Base-by-base conservation (phyloP, 2,329 filamentous ascomycete species). In the Geosmithia putterillii region DNA sequence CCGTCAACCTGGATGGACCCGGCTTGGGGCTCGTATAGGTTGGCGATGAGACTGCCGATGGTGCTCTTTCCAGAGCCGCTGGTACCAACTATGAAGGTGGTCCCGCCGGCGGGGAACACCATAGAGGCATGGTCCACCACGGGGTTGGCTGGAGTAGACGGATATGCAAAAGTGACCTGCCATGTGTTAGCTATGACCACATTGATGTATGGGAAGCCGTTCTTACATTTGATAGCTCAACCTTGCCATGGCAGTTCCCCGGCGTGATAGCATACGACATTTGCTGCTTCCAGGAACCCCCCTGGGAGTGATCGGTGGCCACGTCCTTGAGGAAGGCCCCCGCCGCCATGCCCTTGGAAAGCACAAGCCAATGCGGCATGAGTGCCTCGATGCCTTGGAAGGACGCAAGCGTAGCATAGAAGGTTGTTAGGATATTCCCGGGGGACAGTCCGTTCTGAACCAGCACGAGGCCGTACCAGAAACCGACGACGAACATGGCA, bases 51-150 rank as follows among this genome's bases (percentile, higher is more conserved):
- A 54, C 86, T 87, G 1, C 83, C 81, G 1, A 96, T 56, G 0
- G 90, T 96, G 51, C 87, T 95, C 59, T 96, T 96, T 0, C 90
- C 90, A 2, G 86, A 95, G 1, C 92, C 92, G 54, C 87, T 95
- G 52, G 73, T 75, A 0, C 90, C 92, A 41, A 95, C 76, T 2
- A 96, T 69, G 54, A 92, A 95, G 0, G 80, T 86, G 3, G 82
- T 78, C 47, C 84, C 70, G 0, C 84, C 81, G 0, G 81, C 70
- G 0, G 79, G 74, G 45, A 96, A 90, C 49, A 70, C 74, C 47
- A 95, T 72, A 0, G 70, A 79, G 0, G 76, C 74, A 7, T 73
- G 63, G 1, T 73, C 61, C 9, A 95, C 67, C 2, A 81, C 79
- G 0, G 61, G 56, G 17, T 73, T 71, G 2, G 72, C 62, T 0